phyloP scores from a whole-genome alignment of 306 rosid genomes.

The Pterocarpus santalinus region DNA sequence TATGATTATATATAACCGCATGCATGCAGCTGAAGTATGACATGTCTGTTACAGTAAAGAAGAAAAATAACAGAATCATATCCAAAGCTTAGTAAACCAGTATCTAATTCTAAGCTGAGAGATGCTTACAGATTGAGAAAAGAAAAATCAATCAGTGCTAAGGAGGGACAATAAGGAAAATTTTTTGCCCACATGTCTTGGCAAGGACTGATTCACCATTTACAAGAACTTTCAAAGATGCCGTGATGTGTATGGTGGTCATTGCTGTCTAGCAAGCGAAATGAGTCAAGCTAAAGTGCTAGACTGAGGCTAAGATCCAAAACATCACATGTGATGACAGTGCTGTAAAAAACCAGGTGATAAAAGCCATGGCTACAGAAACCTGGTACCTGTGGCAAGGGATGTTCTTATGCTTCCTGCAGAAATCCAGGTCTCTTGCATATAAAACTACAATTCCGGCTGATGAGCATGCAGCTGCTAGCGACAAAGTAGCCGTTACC shows the following conservation, averaged over 20 bases:
- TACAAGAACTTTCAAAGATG: slow-evolving; percentile 49
- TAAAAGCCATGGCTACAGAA: slow-evolving; percentile 79
- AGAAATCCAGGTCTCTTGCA: slow-evolving; percentile 62
- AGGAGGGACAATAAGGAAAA: slow-evolving; percentile 29
- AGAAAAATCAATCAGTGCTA: slow-evolving; percentile 20
- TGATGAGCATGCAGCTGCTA: slow-evolving; percentile 94
- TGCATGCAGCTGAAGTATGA: slow-evolving; percentile 27
- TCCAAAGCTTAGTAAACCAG: slow-evolving; percentile 32
- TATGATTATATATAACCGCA: slow-evolving; percentile 17
- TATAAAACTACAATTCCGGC: slow-evolving; percentile 78
- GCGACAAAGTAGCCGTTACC: slow-evolving; percentile 91
- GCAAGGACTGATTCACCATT: slow-evolving; percentile 43
- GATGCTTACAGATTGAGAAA: slow-evolving; percentile 5
- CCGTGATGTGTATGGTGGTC: slow-evolving; percentile 31
- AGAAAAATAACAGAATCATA: slow-evolving; percentile 30
- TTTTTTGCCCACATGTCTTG: background rate
- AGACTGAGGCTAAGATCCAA: slow-evolving; percentile 85
- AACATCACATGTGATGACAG: slow-evolving; percentile 91
- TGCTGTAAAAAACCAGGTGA: slow-evolving; percentile 82
- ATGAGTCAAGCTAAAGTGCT: slow-evolving; percentile 42
- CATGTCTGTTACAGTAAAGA: slow-evolving; percentile 20
- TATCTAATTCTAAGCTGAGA: slow-evolving; percentile 22
- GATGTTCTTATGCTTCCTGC: slow-evolving; percentile 44
- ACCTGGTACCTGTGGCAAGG: slow-evolving; percentile 72
- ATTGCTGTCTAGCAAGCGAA: slow-evolving; percentile 39